phyloP scores from a whole-genome alignment of 164 flowering plant genomes.

The Magnolia officinalis region DNA sequence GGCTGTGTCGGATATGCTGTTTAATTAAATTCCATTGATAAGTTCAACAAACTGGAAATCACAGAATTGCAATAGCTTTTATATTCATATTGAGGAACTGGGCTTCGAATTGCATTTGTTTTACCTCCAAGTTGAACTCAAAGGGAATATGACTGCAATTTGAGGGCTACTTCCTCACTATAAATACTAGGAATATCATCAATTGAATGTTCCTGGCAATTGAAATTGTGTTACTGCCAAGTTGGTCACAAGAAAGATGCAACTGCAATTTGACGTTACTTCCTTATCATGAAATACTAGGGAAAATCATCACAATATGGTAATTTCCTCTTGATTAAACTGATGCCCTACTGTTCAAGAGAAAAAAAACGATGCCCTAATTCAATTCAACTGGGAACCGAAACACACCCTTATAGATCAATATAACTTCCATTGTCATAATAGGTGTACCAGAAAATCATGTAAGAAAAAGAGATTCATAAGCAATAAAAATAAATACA shows the following conservation, averaged over 20 bases:
- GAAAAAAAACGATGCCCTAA: too few relatives aligned
- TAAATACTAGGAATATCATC: not conserved
- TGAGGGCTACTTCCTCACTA: not conserved
- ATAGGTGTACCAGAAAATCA: too few relatives aligned
- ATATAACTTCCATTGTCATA: too few relatives aligned
- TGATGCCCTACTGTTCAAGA: not conserved
- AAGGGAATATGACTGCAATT: not conserved
- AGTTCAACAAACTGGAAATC: not conserved
- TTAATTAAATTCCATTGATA: not conserved
- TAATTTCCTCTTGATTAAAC: too few relatives aligned
- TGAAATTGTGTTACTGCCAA: not conserved
- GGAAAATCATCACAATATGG: too few relatives aligned
- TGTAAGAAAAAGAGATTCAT: too few relatives aligned
- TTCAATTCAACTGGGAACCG: too few relatives aligned
- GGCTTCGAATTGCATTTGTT: not conserved
- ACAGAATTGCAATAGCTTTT: not conserved
- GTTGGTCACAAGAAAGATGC: not conserved
- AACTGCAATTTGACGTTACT: not conserved
- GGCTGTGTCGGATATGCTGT: not conserved
- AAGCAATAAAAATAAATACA: too few relatives aligned
- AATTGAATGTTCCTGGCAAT: not conserved
- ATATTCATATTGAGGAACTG: not conserved
- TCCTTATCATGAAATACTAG: too few relatives aligned
- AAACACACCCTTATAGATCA: too few relatives aligned
- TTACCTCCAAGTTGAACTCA: not conserved